phyloP scores from a whole-genome alignment of 768 basidiomycete genomes.

The Strobilomyces confusus region DNA sequence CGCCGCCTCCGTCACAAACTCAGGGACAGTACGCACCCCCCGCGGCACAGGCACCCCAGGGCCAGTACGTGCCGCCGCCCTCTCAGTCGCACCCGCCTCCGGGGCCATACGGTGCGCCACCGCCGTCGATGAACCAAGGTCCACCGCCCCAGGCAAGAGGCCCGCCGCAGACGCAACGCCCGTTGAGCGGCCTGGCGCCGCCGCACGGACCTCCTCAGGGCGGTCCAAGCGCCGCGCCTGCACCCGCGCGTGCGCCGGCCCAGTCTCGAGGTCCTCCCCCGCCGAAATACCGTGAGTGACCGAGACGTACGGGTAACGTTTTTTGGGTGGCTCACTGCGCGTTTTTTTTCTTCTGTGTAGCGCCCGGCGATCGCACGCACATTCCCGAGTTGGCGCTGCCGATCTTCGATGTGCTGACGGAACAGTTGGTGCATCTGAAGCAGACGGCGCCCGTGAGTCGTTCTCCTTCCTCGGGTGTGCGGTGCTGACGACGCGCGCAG shows the following conservation, averaged over 20 bases:
- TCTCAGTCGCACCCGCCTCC: conserved; percentile 14
- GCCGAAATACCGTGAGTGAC: conserved; percentile 58
- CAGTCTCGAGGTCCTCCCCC: conserved; percentile 38
- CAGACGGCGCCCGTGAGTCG: conserved; percentile 69
- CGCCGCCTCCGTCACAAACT: conserved; percentile 26
- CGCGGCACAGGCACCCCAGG: conserved; percentile 21
- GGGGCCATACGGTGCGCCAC: conserved; percentile 30
- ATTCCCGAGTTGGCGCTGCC: conserved; percentile 70
- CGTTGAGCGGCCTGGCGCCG: conserved; percentile 23
- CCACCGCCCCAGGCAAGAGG: conserved; percentile 32
- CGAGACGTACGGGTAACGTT: too few relatives aligned
- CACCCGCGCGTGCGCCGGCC: conserved; percentile 29
- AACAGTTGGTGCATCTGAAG: conserved; percentile 62
- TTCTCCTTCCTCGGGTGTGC: background rate
- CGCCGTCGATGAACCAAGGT: conserved; percentile 19
- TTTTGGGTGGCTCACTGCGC: background rate
- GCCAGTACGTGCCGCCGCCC: conserved; percentile 20
- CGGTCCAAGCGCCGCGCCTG: conserved; percentile 25
- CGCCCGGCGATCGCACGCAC: conserved; percentile 88
- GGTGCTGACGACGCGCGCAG: conserved; percentile 34
- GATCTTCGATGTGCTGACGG: conserved; percentile 62
- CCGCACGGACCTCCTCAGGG: conserved; percentile 29
- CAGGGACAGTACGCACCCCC: conserved; percentile 14
- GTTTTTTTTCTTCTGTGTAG: conserved; percentile 35
- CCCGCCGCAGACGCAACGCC: conserved; percentile 28